Percentiles rank a stretch among this genome's conserved stretches.
phyloP scores from a whole-genome alignment of 2,329 filamentous ascomycete genomes.

The Pseudocercospora macadamiae region DNA sequence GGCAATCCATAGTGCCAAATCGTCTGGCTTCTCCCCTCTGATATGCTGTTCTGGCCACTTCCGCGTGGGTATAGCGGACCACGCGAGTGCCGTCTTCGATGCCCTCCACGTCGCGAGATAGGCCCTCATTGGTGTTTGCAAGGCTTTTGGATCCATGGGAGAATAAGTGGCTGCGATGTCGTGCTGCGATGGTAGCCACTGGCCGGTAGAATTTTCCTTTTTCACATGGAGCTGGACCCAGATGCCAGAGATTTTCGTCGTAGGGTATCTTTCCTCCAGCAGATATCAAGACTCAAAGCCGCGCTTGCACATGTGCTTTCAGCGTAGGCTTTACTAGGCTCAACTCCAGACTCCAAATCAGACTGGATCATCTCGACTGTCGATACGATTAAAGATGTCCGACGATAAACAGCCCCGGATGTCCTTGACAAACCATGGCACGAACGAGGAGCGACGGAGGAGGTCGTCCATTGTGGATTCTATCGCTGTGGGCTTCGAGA shows the following conservation, averaged over 20 bases:
- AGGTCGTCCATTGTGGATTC: conserved; percentile 8
- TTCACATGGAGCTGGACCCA: not conserved
- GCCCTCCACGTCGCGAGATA: not conserved
- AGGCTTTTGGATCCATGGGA: not conserved
- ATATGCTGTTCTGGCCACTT: not conserved
- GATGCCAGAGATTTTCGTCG: not conserved
- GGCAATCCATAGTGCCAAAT: not conserved
- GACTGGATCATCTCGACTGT: not conserved
- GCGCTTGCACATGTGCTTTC: not conserved
- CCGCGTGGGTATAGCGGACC: not conserved
- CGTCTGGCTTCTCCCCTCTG: not conserved
- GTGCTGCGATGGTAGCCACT: conserved; percentile 2
- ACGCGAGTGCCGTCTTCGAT: not conserved
- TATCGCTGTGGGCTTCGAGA: conserved; percentile 16
- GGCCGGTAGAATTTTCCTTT: not conserved
- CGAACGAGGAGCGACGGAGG: not conserved
- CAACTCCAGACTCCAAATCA: not conserved
- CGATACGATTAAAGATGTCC: not conserved
- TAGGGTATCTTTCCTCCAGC: not conserved
- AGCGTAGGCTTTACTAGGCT: not conserved
- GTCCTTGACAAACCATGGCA: not conserved
- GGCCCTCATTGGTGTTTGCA: not conserved
- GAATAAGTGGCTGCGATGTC: conserved; percentile 14
- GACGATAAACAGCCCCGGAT: conserved; percentile 1
- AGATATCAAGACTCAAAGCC: not conserved